Evolutionary conservation across 2,329 filamentous ascomycete species (phyloP), one percentile per base, ranked within the genome.

Genomic region (Alternaria panax): DNA sequence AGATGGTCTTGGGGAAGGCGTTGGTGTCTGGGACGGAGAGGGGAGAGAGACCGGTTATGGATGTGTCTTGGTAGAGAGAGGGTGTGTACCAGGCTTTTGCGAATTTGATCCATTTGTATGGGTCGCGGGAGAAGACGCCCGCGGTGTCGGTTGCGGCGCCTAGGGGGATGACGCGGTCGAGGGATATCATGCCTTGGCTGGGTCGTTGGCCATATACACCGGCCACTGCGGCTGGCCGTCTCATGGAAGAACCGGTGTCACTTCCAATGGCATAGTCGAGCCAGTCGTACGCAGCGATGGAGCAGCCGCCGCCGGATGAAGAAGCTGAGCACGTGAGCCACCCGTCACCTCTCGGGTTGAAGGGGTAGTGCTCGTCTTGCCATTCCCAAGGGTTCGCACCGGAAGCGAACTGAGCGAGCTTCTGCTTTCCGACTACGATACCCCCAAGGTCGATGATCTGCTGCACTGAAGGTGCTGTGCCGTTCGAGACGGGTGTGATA

Each of bases 351-450:
- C 81, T 71, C 0, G 81, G 79, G 58, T 82, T 83, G 63, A 81
- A 82, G 0, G 81, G 81, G 0, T 75, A 69, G 14, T 80, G 79
- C 18, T 69, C 64, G 16, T 72, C 70, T 42, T 70, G 63, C 68
- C 68, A 72, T 22, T 70, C 66, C 68, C 67, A 71, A 5, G 67
- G 70, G 45, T 72, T 69, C 0, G 68, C 69, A 7, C 68, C 67
- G 28, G 63, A 68, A 5, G 80, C 80, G 50, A 86, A 81, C 61
- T 84, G 82, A 1, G 81, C 78, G 2, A 80, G 80, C 63, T 84
- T 85, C 22, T 83, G 83, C 74, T 85, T 86, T 3, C 85, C 84
- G 0, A 87, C 76, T 11, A 86, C 69, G 8, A 86, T 74, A 43
- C 66, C 71, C 14, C 70, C 70, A 7, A 71, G 65, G 24, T 69